Conservation (phyloP, 2,329 filamentous ascomycete species). For the Thyridium curvatum region DNA sequence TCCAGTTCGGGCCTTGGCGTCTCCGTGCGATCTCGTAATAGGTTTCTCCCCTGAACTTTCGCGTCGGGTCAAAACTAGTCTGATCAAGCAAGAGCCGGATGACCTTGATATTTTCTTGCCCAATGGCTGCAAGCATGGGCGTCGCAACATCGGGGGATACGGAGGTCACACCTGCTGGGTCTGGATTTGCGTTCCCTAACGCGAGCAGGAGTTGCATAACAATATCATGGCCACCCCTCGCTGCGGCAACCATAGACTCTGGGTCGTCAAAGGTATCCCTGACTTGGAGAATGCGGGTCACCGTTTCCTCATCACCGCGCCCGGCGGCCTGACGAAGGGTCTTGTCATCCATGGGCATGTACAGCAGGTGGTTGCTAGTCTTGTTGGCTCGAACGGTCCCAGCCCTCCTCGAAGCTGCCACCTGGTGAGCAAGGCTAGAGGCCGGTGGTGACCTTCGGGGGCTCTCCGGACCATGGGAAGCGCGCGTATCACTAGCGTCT, state of each 20-base stretch:
- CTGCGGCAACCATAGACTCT: slow-evolving; percentile 83
- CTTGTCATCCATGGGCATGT: slow-evolving; percentile 57
- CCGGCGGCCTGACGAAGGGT: slow-evolving; percentile 54
- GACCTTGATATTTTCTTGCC: slow-evolving; percentile 79
- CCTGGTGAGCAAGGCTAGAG: slow-evolving; percentile 20
- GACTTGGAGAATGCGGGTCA: slow-evolving; percentile 54
- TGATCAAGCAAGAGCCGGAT: slow-evolving; percentile 75
- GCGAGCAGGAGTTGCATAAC: slow-evolving; percentile 74
- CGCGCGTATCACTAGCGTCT: slow-evolving; percentile 39
- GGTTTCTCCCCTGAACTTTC: slow-evolving; percentile 66
- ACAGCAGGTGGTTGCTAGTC: slow-evolving; percentile 57
- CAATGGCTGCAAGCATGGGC: slow-evolving; percentile 90
- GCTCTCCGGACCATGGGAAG: slow-evolving; percentile 51
- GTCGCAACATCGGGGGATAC: slow-evolving; percentile 69
- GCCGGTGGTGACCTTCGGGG: slow-evolving; percentile 49
- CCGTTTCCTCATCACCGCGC: slow-evolving; percentile 55
- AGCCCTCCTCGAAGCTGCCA: slow-evolving; percentile 36
- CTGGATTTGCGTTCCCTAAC: slow-evolving; percentile 57
- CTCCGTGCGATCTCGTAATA: slow-evolving; percentile 85
- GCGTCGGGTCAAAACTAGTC: slow-evolving; percentile 74
- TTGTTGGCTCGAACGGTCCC: slow-evolving; percentile 55
- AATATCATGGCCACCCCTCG: slow-evolving; percentile 83
- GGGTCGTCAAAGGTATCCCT: slow-evolving; percentile 63
- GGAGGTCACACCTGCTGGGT: slow-evolving; percentile 60
- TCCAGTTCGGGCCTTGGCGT: slow-evolving; percentile 80